A percentile compares a stretch with the other conserved stretches of the same genome.
phyloP scores from a whole-genome alignment of 2,329 filamentous ascomycete genomes.

The Escovopsis sp. region DNA sequence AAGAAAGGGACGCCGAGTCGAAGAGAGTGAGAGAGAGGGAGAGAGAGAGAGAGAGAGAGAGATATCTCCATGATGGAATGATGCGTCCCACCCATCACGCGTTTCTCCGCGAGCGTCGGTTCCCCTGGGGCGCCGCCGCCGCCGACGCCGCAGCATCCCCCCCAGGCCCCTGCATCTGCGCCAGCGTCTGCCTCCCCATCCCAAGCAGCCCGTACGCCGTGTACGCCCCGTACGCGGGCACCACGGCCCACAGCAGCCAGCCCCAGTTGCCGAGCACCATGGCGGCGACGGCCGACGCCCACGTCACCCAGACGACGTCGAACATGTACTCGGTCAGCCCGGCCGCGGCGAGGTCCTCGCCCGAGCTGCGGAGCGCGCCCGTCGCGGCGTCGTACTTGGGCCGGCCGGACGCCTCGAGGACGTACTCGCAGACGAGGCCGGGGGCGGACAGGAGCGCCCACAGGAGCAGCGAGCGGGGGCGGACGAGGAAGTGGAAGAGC shows the following conservation, averaged over 20 bases:
- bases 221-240: conserved; percentile 41
- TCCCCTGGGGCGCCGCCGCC: conserved; percentile 25
- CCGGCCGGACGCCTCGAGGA: conserved; percentile 72
- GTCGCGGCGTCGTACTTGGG: conserved; percentile 54
- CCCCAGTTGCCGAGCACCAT: conserved; percentile 68
- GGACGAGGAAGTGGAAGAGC: conserved; percentile 52
- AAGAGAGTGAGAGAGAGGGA: too few species aligned
- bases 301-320: conserved; percentile 91
- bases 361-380: conserved; percentile 55
- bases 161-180: conserved; percentile 24
- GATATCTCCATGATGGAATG: not conserved
- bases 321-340: conserved; percentile 98
- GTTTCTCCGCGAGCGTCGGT: conserved; percentile 40
- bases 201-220: conserved; percentile 40
- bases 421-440: conserved; percentile 64
- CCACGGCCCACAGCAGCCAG: conserved; percentile 40
- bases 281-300: conserved; percentile 59
- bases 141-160: conserved; percentile 15
- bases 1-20: too few species aligned
- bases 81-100: conserved; percentile 20
- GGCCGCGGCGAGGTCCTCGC: conserved; percentile 75
- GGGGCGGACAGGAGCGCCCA: conserved; percentile 65
- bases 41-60: not conserved
- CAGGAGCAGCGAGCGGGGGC: conserved; percentile 46
- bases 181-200: conserved; percentile 37